These are phyloP conservation scores for Cryptosporidium muris DNA, from an alignment of 169 alveolate genomes.

Conservation along the genomic window DNA sequence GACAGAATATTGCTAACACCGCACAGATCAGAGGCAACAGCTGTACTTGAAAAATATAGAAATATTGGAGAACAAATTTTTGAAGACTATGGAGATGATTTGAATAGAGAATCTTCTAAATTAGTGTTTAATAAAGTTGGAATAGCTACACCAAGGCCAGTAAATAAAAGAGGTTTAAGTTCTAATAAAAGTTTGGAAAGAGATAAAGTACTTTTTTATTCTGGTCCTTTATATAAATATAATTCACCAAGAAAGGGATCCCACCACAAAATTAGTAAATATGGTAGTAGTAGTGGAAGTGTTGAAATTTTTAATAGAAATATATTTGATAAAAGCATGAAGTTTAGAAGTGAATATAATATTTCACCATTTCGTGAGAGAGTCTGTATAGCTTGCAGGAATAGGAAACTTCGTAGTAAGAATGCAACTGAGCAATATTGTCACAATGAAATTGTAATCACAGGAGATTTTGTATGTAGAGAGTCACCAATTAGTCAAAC, in stretches of 20 bases:
- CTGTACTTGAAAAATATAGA: background rate
- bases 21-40: background rate
- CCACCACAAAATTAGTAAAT: background rate
- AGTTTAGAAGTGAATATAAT: background rate
- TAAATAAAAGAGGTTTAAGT: background rate
- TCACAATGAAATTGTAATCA: background rate
- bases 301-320: background rate
- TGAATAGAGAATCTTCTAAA: too few relatives aligned
- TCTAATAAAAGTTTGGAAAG: background rate
- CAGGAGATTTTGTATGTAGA: too few relatives aligned
- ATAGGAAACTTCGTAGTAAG: too few relatives aligned
- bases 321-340: background rate
- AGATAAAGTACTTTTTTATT: background rate
- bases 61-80: background rate
- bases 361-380: conserved; percentile 26
- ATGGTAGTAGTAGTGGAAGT: background rate
- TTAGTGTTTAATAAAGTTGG: too few relatives aligned
- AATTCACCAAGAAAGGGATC: background rate
- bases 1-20: background rate
- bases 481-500: too few relatives aligned
- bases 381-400: conserved; percentile 16
- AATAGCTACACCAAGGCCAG: too few relatives aligned
- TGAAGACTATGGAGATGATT: too few relatives aligned
- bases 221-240: background rate
- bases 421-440: too few relatives aligned